Evolutionary conservation across 148 eudicot genomes (phyloP).

Genomic region (Rhododendron molle): DNA sequence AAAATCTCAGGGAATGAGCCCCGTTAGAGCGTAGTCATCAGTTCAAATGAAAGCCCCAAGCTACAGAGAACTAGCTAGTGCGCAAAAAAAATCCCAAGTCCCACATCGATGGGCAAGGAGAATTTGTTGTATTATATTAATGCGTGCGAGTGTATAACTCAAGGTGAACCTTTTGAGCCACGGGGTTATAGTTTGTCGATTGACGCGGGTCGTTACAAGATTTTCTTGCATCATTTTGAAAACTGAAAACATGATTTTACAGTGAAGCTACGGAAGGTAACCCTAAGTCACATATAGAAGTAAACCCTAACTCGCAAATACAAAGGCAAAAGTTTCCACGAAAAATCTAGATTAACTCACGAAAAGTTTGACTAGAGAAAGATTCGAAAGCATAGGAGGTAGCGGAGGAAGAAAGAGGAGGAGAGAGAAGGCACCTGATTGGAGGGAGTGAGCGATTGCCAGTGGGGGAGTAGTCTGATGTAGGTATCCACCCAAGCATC

Average conservation of each 20-base stretch:
- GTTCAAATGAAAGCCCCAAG: not conserved
- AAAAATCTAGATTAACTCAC: not conserved
- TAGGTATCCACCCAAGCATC: constrained; percentile 62
- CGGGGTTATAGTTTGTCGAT: no score
- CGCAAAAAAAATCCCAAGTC: not conserved
- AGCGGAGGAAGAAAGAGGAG: not conserved
- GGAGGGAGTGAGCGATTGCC: constrained; percentile 49
- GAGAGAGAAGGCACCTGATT: constrained; percentile 32
- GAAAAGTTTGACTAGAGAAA: not conserved
- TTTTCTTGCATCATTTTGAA: not conserved
- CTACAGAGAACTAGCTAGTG: not conserved
- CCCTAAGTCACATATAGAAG: not conserved
- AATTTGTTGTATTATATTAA: not conserved
- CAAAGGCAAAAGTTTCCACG: not conserved
- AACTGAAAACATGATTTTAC: not conserved
- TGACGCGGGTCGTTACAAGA: not conserved
- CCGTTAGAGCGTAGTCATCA: not conserved
- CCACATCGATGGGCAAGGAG: not conserved
- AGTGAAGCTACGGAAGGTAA: not conserved
- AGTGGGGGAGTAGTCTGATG: constrained; percentile 50
- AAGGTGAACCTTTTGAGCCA: no score
- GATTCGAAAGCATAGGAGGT: not conserved
- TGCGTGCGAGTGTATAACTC: not conserved
- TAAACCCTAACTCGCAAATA: not conserved
- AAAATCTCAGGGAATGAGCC: not conserved